These are phyloP conservation scores for Lactifluus rugatus DNA, from an alignment of 768 basidiomycete species.

Conservation along the genomic window DNA sequence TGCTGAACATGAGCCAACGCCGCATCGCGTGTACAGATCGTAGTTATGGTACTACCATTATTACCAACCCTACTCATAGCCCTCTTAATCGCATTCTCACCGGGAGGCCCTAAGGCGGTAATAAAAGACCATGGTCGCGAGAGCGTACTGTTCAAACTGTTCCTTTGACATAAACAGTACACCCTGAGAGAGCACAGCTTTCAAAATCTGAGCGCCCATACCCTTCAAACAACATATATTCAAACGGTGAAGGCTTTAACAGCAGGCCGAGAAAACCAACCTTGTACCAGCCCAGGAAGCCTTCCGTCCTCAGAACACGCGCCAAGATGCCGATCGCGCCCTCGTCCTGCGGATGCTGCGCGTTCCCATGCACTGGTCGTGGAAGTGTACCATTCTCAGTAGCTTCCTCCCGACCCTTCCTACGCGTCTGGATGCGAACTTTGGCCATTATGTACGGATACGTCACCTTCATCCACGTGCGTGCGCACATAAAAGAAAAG, in stretches of 20 bases:
- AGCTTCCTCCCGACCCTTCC: constrained; percentile 42
- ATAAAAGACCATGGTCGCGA: constrained; percentile 52
- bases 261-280: constrained; percentile 32
- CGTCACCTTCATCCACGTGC: constrained; percentile 50
- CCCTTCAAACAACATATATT: constrained; percentile 43
- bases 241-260: background rate
- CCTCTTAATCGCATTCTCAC: background rate
- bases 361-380: constrained; percentile 30
- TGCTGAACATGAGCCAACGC: too few relatives aligned
- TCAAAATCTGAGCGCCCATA: constrained; percentile 92
- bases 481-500: background rate
- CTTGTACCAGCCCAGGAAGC: constrained; percentile 92
- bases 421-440: constrained; percentile 86
- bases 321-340: constrained; percentile 73
- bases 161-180: constrained; percentile 96
- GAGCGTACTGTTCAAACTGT: constrained; percentile 85
- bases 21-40: background rate
- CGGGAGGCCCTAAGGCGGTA: background rate
- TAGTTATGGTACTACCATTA: too few relatives aligned
- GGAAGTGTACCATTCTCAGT: constrained; percentile 30
- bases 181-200: constrained; percentile 92
- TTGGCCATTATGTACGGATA: constrained; percentile 97
- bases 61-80: background rate
- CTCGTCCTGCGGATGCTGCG: constrained; percentile 34
- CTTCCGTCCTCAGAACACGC: constrained; percentile 65